These are phyloP conservation scores for Mortierella alpina DNA, from an alignment of 192 early-diverging fungal species.

Conservation along the genomic window DNA sequence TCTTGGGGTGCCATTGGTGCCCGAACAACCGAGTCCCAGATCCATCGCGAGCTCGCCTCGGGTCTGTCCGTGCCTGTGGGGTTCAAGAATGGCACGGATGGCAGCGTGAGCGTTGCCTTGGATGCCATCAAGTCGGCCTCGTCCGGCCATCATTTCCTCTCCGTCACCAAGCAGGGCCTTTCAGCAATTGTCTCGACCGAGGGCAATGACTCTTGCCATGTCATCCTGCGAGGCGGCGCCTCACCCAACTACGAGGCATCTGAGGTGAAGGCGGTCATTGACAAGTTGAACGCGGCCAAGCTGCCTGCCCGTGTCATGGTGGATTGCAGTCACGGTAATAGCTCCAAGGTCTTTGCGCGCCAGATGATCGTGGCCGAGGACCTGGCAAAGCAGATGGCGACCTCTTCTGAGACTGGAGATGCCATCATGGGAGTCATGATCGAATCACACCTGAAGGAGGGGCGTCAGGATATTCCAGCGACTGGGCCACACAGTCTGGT, in stretches of 20 bases:
- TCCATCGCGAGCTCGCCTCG: constrained; percentile 85
- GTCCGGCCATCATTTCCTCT: constrained; percentile 79
- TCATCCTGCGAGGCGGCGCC: constrained; percentile 91
- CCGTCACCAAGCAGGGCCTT: constrained; percentile 87
- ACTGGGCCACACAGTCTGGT: constrained; percentile 78
- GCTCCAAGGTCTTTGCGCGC: constrained; percentile 83
- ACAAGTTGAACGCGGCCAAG: constrained; percentile 70
- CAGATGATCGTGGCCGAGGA: constrained; percentile 84
- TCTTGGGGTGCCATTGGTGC: constrained; percentile 87
- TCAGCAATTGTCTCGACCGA: constrained; percentile 85
- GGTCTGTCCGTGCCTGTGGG: constrained; percentile 84
- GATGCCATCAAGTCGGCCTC: constrained; percentile 94
- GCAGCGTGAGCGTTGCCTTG: constrained; percentile 83
- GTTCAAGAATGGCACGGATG: constrained; percentile 89
- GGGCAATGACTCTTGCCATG: constrained; percentile 93
- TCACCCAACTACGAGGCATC: constrained; percentile 91
- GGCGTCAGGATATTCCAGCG: constrained; percentile 79
- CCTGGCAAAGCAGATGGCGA: constrained; percentile 66
- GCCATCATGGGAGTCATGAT: constrained; percentile 96
- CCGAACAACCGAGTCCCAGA: constrained; percentile 85
- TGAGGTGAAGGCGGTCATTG: constrained; percentile 67
- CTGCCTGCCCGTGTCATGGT: constrained; percentile 83
- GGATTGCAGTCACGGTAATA: constrained; percentile 97
- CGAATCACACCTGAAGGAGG: constrained; percentile 92
- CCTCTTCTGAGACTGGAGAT: constrained; percentile 71